Evolutionary conservation across 257 asterid species (phyloP).

Genomic region (Capsicum chinense): DNA sequence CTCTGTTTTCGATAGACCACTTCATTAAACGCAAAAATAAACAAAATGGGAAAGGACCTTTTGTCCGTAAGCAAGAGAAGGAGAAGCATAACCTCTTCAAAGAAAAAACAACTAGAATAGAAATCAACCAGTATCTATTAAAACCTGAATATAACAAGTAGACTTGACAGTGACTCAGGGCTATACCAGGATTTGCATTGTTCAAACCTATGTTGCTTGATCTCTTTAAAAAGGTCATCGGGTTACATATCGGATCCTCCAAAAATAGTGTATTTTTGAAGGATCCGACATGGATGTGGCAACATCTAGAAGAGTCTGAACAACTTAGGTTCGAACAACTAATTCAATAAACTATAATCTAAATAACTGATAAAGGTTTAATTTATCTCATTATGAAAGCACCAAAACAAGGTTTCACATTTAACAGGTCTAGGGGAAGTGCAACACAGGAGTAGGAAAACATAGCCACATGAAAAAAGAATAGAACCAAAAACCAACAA

Average conservation of each 20-base stretch:
- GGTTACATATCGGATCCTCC: no score
- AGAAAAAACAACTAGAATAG: background rate
- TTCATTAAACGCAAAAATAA: background rate
- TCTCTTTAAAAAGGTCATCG: no score
- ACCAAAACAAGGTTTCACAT: slow-evolving; percentile 22
- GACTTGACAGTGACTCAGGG: background rate
- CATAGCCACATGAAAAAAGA: background rate
- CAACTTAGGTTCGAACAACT: background rate
- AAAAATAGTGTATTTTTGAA: no score
- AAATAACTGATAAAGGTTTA: slow-evolving; percentile 6
- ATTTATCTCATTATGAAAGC: background rate
- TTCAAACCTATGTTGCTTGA: no score
- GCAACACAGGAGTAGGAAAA: background rate
- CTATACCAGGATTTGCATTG: background rate
- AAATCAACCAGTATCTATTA: background rate
- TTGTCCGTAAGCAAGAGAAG: background rate
- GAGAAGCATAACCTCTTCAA: slow-evolving; percentile 13
- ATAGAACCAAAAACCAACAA: background rate
- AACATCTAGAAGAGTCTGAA: no score
- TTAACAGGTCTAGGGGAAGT: background rate
- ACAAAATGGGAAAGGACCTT: background rate
- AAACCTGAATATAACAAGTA: background rate
- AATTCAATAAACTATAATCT: background rate
- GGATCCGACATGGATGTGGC: no score
- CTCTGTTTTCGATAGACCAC: no score